Evolutionary conservation across 2,329 filamentous ascomycete species (phyloP).

Genomic region (Calonectria pseudoreteaudii): DNA sequence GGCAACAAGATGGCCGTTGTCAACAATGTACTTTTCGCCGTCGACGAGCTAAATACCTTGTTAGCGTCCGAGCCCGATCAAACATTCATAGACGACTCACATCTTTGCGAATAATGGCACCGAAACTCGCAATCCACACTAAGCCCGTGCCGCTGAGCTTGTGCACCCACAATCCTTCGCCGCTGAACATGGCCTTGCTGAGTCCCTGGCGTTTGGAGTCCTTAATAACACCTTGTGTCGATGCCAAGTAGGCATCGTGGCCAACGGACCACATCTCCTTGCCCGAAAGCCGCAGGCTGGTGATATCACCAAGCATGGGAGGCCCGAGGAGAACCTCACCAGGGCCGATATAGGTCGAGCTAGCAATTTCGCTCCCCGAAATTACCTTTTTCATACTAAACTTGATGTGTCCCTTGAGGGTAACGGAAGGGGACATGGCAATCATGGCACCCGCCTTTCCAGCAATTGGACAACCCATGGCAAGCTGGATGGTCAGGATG

Average conservation of each 20-base stretch:
- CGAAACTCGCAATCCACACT: constrained; percentile 92
- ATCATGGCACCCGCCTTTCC: constrained; percentile 93
- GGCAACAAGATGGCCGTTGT: constrained; percentile 93
- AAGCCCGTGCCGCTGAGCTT: constrained; percentile 85
- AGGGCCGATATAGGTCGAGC: constrained; percentile 86
- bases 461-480: constrained; percentile 85
- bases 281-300: constrained; percentile 79
- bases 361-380: constrained; percentile 80
- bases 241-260: constrained; percentile 86
- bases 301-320: constrained; percentile 84
- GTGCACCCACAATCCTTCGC: constrained; percentile 92
- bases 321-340: constrained; percentile 91
- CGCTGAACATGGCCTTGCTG: constrained; percentile 91
- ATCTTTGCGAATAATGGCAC: constrained; percentile 94
- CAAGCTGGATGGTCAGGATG: constrained; percentile 88
- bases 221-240: constrained; percentile 87
- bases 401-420: constrained; percentile 83
- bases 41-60: constrained; percentile 59
- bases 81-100: constrained; percentile 62
- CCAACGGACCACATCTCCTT: constrained; percentile 85
- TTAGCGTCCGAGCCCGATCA: constrained; percentile 9
- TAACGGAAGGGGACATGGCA: constrained; percentile 91
- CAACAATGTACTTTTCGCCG: constrained; percentile 90
- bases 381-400: constrained; percentile 95
- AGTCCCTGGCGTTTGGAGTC: constrained; percentile 89